Evolutionary conservation across 345 rosid species (phyloP), one percentile per base, ranked within the genome.

Genomic region (rapeseed (Brassica napus)): DNA sequence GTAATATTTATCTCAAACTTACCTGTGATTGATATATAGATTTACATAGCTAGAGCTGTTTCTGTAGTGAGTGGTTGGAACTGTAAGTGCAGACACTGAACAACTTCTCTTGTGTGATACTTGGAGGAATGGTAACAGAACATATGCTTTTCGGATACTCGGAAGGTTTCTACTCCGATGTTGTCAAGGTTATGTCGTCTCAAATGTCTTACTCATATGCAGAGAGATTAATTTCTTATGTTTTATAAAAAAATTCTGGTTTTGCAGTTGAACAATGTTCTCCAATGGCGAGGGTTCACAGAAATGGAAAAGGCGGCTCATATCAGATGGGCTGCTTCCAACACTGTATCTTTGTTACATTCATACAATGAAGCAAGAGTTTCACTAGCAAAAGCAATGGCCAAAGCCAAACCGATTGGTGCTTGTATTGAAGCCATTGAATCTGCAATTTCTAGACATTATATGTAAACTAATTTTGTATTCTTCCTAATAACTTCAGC

Each of bases 91-190:
- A 82, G 76, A 78, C 76, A 31, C 24, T 82, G 10, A 82, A 77
- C 59, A 82, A 78, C 73, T 77, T 89, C 55, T 86, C 87, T 24
- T 89, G 90, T 69, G 80, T 86, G 11, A 75, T 85, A 55, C 69
- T 84, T 34, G 88, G 92, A 83, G 90, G 92, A 63, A 72, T 86
- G 66, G 88, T 86, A 6, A 85, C 89, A 65, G 93, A 89, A 69
- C 81, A 88, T 12, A 47, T 86, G 14, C 76, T 31, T 10, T 83
- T 84, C 52, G 90, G 94, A 66, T 47, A 61, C 69, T 77, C 91
- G 0, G 78, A 85, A 74, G 94, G 92, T 31, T 76, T 72, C 70
- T 83, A 84, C 76, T 61, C 90, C 1, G 91, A 89, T 75, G 65
- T 86, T 71, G 66, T 75, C 10, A 85, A 85, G 92, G 90, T 91